Evolutionary conservation across 2,329 filamentous ascomycete species (phyloP), one percentile per base, ranked within the genome.

Genomic region (Anthostomella pinea): DNA sequence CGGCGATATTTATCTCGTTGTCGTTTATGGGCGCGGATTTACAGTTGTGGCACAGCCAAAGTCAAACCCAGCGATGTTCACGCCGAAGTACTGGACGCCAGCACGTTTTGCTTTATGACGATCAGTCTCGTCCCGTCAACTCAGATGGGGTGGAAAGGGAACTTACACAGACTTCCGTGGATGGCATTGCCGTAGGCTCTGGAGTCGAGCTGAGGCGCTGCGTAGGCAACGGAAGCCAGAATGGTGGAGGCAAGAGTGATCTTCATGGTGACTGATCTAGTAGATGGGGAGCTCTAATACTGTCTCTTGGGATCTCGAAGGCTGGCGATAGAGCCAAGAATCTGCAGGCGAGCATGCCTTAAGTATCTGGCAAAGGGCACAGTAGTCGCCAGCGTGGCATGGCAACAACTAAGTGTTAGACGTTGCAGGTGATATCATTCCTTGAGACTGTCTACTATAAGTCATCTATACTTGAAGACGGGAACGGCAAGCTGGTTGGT

Each of bases 11-110:
- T n/a, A n/a, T n/a, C n/a, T n/a, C n/a, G n/a, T n/a, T n/a, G n/a
- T n/a, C n/a, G n/a, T n/a, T n/a, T n/a, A n/a, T n/a, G n/a, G n/a
- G n/a, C n/a, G n/a, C n/a, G 9, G 16, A 21, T 43, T 38, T 42
- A 27, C 47, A 34, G 44, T 32, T 16, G 41, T 50, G 2, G 8
- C 37, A 30, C 49, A 52, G 10, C 49, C 49, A 25, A 52, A 52
- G 30, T 52, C 49, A n/a, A 52, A 52, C 1, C 49, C 49, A 13
- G 49, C 47, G 18, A 52, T 51, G 31, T 52, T 52, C 15, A 52
- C 41, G 26, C 49, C 49, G 13, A 49, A 49, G 15, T 47, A 49
- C 19, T 49, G 46, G 8, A 47, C 46, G n/a, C 44, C 46, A n/a
- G 33, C 39, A 30, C 28, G n/a, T 43, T 38, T 22, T 21, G 20